A percentile compares a stretch with the other conserved stretches of the same genome.
phyloP scores from a whole-genome alignment of 768 basidiomycete species.

The Trichaptum fuscoviolaceum region DNA sequence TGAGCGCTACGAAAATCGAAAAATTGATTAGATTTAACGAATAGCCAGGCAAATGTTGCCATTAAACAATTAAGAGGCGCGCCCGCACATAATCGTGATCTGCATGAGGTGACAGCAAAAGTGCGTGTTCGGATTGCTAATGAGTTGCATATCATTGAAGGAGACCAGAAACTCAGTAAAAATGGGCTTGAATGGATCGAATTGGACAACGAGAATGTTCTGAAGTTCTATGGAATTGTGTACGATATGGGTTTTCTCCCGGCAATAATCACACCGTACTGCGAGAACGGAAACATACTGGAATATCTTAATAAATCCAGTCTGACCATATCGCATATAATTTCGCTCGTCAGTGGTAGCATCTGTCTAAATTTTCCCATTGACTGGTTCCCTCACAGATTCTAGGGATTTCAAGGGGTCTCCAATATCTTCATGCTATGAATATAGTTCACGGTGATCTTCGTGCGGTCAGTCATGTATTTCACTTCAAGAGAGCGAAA shows the following conservation, averaged over 20 bases:
- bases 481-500: slow-evolving; percentile 3
- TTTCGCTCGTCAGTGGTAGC: not conserved
- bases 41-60: slow-evolving; percentile 11
- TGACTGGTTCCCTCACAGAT: not conserved
- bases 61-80: slow-evolving; percentile 20
- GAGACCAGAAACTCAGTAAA: slow-evolving; percentile 8
- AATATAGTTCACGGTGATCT: slow-evolving; percentile 7
- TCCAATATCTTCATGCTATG: slow-evolving; percentile 7
- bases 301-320: slow-evolving; percentile 13
- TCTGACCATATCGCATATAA: slow-evolving; percentile 4
- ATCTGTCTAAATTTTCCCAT: not conserved
- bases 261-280: slow-evolving; percentile 22
- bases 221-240: slow-evolving; percentile 18
- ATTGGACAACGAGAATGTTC: slow-evolving; percentile 20
- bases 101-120: slow-evolving; percentile 10
- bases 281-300: slow-evolving; percentile 20
- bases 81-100: slow-evolving; percentile 13
- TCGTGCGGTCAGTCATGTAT: not conserved
- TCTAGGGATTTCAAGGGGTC: not conserved
- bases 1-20: not conserved
- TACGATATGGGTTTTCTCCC: slow-evolving; percentile 19
- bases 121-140: slow-evolving; percentile 4
- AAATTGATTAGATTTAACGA: not conserved
- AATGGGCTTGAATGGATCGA: slow-evolving; percentile 11
- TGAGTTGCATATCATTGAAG: no score